Conservation (phyloP, 2,329 filamentous ascomycete genomes). For the Aspergillus flavus region DNA sequence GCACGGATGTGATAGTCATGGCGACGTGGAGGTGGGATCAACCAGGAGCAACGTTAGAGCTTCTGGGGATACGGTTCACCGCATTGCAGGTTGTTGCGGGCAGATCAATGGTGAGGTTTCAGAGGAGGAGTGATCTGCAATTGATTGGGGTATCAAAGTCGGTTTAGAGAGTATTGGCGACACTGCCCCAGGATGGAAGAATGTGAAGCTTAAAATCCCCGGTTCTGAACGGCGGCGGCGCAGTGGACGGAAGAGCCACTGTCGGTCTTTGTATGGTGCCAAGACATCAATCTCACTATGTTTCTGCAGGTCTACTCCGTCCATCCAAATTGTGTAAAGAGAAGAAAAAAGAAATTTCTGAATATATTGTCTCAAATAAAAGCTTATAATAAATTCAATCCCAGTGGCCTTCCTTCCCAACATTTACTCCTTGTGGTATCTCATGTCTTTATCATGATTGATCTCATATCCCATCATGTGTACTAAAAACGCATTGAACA, state of each 20-base stretch:
- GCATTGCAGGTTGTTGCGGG: conserved; percentile 22
- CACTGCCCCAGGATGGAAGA: conserved; percentile 8
- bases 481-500: neutral
- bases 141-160: neutral
- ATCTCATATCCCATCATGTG: neutral
- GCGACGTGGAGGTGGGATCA: conserved; percentile 27
- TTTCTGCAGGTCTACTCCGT: neutral
- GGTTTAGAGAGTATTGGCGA: conserved; percentile 1
- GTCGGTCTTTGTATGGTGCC: conserved; percentile 22
- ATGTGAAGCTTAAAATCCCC: conserved; percentile 13
- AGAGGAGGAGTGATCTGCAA: neutral
- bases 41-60: conserved; percentile 22
- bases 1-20: conserved; percentile 49
- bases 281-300: conserved; percentile 13
- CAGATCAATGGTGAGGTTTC: neutral
- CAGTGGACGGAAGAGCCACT: conserved; percentile 17
- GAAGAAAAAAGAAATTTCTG: neutral
- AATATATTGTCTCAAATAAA: neutral
- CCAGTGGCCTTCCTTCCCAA: neutral
- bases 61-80: conserved; percentile 20
- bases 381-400: neutral
- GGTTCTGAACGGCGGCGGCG: conserved; percentile 19
- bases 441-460: neutral
- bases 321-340: neutral
- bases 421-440: neutral